phyloP scores from a whole-genome alignment of 495 filamentous ascomycete species.

The Delitschia confertaspora region DNA sequence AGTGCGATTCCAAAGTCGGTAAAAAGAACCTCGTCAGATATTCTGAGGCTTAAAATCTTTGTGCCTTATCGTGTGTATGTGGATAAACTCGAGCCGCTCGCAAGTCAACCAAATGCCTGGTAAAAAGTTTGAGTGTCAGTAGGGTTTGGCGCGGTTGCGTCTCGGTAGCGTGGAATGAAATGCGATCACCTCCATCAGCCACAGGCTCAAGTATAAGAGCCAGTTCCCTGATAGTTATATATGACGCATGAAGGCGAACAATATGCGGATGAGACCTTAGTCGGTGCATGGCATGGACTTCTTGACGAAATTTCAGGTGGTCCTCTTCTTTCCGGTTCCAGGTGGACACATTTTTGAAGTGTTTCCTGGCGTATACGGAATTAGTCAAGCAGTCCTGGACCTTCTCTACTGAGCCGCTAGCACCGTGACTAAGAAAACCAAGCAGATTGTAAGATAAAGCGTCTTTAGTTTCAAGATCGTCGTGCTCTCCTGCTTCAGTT shows the following conservation, averaged over 20 bases:
- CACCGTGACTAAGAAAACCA: conserved; percentile 5
- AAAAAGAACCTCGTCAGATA: conserved; percentile 9
- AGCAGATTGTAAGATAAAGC: conserved; percentile 7
- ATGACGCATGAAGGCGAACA: conserved; percentile 14
- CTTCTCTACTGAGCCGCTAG: conserved; percentile 8
- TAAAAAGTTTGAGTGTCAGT: background rate
- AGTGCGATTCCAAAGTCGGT: conserved; percentile 20
- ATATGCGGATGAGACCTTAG: conserved; percentile 15
- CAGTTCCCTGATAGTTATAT: conserved; percentile 6
- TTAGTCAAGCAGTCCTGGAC: conserved; percentile 9
- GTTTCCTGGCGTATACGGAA: conserved; percentile 15
- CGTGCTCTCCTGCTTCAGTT: conserved; percentile 6
- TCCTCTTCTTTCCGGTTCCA: background rate
- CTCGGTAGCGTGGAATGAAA: conserved; percentile 5
- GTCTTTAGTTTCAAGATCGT: conserved; percentile 1
- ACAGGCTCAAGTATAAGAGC: conserved; percentile 15
- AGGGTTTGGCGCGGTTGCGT: background rate
- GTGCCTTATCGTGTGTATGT: conserved; percentile 14
- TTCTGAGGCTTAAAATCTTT: conserved; percentile 22
- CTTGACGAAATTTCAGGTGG: conserved; percentile 7
- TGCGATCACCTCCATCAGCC: conserved; percentile 13
- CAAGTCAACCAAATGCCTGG: conserved; percentile 15
- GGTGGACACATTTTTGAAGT: conserved; percentile 1
- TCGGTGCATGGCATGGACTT: conserved; percentile 7
- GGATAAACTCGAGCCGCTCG: conserved; percentile 12